phyloP scores from a whole-genome alignment of 306 rosid species.

The Albizia julibrissin region DNA sequence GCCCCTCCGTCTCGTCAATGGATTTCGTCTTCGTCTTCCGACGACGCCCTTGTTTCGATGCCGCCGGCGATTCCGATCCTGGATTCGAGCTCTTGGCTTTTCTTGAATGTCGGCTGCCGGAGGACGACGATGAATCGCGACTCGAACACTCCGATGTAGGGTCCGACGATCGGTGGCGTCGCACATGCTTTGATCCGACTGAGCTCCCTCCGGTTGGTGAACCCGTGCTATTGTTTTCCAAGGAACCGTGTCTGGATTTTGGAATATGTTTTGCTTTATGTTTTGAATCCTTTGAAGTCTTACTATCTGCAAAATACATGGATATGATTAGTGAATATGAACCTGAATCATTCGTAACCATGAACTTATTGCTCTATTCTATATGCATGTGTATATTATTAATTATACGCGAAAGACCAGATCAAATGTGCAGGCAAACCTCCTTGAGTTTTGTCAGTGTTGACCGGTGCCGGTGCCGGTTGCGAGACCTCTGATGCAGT shows the following conservation, averaged over 20 bases:
- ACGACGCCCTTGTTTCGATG: slow-evolving; percentile 49
- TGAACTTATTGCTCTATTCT: neutral
- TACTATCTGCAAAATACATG: neutral
- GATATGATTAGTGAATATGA: neutral
- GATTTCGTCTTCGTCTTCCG: slow-evolving; percentile 62
- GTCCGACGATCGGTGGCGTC: slow-evolving; percentile 50
- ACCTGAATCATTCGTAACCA: no score
- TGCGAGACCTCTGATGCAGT: neutral
- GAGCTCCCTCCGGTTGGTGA: slow-evolving; percentile 38
- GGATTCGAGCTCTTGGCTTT: slow-evolving; percentile 30
- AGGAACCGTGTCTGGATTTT: slow-evolving; percentile 43
- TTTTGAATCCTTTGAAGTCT: slow-evolving; percentile 21
- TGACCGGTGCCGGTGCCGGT: neutral
- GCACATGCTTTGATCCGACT: slow-evolving; percentile 42
- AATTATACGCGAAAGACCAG: neutral
- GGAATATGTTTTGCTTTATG: slow-evolving; percentile 8
- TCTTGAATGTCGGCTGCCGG: slow-evolving; percentile 41
- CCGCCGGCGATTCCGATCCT: slow-evolving; percentile 36
- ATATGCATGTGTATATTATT: neutral
- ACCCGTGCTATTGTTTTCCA: slow-evolving; percentile 2
- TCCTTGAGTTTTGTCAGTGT: neutral
- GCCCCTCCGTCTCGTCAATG: slow-evolving; percentile 43
- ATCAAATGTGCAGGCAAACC: neutral
- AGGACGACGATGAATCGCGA: slow-evolving; percentile 6
- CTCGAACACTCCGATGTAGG: slow-evolving; percentile 38